Percentiles rank a stretch among this genome's conserved stretches.
Evolutionary conservation across 1,284 basidiomycete species (phyloP).

Genomic region (Thelephora terrestris): DNA sequence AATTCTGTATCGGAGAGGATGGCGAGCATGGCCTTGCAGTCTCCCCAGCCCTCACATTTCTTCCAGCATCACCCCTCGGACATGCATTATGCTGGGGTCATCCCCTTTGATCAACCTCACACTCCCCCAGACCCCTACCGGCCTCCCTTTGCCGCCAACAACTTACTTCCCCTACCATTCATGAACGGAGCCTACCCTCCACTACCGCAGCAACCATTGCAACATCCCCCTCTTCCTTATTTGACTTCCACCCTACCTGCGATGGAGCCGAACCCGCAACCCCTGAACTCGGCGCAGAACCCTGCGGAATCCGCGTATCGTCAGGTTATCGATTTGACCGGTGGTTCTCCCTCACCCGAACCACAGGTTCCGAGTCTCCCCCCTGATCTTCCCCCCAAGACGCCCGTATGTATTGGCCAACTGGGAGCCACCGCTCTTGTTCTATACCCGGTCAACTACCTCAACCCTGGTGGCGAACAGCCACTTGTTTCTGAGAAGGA

Average conservation of each 20-base stretch:
- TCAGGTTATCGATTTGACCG: conserved; percentile 68
- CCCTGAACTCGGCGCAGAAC: not conserved
- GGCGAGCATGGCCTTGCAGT: not conserved
- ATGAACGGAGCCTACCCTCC: no score
- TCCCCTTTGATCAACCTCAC: conserved; percentile 14
- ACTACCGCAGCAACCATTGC: no score
- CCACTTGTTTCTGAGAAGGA: conserved; percentile 37
- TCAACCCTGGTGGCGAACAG: conserved; percentile 37
- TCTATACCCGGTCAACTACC: conserved; percentile 74
- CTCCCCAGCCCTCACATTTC: conserved; percentile 8
- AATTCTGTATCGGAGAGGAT: not conserved
- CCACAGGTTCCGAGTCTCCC: conserved; percentile 16
- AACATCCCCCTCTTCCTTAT: not conserved
- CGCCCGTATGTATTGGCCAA: conserved; percentile 83
- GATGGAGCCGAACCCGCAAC: conserved; percentile 12
- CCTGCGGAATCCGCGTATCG: conserved; percentile 10
- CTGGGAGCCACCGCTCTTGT: conserved; percentile 75
- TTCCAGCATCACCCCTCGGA: conserved; percentile 18
- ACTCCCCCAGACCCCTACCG: conserved; percentile 22
- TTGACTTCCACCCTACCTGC: conserved; percentile 11
- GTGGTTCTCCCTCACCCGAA: conserved; percentile 50
- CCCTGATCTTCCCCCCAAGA: conserved; percentile 54
- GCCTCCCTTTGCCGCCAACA: not conserved
- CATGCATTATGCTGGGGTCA: conserved; percentile 21
- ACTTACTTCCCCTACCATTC: not conserved